phyloP scores from a whole-genome alignment of 768 basidiomycete genomes.

The Suillus paluster region DNA sequence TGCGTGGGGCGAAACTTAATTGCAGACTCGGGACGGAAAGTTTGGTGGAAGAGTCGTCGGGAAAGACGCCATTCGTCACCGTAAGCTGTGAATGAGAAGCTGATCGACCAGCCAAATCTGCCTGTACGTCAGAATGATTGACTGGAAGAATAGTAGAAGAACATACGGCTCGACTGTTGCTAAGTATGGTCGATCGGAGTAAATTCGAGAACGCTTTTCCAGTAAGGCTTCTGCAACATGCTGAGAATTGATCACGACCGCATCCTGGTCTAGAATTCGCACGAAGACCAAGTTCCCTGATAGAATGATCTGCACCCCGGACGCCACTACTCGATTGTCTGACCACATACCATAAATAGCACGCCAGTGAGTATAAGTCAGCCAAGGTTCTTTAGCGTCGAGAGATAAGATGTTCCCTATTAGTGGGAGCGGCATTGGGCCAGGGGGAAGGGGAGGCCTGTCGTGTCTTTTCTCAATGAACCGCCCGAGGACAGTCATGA shows the following conservation, averaged over 20 bases:
- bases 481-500: background rate
- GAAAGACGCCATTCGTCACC: slow-evolving; percentile 28
- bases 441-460: slow-evolving; percentile 43
- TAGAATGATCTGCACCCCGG: background rate
- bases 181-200: slow-evolving; percentile 10
- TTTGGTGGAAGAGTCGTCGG: slow-evolving; percentile 41
- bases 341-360: slow-evolving; percentile 25
- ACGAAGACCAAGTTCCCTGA: slow-evolving; percentile 7
- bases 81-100: background rate
- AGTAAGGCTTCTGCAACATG: slow-evolving; percentile 1
- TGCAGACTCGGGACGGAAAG: slow-evolving; percentile 39
- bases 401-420: slow-evolving; percentile 52
- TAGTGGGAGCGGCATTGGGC: slow-evolving; percentile 49
- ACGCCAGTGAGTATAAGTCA: slow-evolving; percentile 41
- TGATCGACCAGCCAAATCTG: slow-evolving; percentile 9
- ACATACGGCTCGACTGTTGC: slow-evolving; percentile 2
- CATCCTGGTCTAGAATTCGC: slow-evolving; percentile 7
- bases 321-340: background rate
- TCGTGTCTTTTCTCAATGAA: background rate
- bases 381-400: slow-evolving; percentile 34
- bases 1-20: slow-evolving; percentile 28
- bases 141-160: background rate
- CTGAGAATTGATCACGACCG: slow-evolving; percentile 7
- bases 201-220: slow-evolving; percentile 12
- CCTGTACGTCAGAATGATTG: background rate